Conservation (phyloP, 2,329 filamentous ascomycete species). For the Claviceps arundinis region DNA sequence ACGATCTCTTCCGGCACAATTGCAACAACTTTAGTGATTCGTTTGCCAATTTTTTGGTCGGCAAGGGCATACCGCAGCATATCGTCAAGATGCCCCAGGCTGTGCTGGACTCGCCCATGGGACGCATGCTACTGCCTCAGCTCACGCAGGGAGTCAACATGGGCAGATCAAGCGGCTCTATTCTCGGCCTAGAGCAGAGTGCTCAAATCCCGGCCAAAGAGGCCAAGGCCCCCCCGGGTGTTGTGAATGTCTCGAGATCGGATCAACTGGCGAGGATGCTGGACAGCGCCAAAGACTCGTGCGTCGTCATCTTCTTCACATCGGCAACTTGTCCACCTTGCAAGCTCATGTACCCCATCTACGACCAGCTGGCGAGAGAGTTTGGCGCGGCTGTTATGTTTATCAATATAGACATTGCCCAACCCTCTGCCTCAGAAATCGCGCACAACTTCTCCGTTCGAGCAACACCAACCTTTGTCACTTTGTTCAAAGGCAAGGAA, state of each 20-base stretch:
- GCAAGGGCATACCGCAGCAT: conserved; percentile 74
- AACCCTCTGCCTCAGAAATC: conserved; percentile 49
- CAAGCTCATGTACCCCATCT: conserved; percentile 69
- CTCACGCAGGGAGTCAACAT: conserved; percentile 37
- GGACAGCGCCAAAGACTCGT: conserved; percentile 49
- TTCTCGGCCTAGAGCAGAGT: conserved; percentile 37
- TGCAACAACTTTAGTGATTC: conserved; percentile 98
- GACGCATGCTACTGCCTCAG: conserved; percentile 73
- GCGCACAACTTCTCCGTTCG: conserved; percentile 53
- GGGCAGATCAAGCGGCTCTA: conserved; percentile 36
- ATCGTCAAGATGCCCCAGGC: conserved; percentile 76
- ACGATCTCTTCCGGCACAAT: conserved; percentile 83
- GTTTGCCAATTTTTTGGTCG: conserved; percentile 76
- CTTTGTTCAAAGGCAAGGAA: conserved; percentile 63
- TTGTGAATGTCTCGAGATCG: conserved; percentile 44
- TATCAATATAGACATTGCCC: conserved; percentile 70
- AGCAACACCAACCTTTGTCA: conserved; percentile 80
- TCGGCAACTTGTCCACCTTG: conserved; percentile 78
- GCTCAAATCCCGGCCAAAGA: conserved; percentile 11
- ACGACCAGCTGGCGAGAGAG: conserved; percentile 66
- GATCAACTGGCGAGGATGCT: conserved; percentile 23
- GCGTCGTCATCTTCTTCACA: conserved; percentile 83
- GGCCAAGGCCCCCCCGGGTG: conserved; percentile 17
- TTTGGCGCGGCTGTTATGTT: conserved; percentile 53
- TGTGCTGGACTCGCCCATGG: conserved; percentile 76